phyloP scores from a whole-genome alignment of 371 early-diverging fungal species.

The Nematocida homosporus region DNA sequence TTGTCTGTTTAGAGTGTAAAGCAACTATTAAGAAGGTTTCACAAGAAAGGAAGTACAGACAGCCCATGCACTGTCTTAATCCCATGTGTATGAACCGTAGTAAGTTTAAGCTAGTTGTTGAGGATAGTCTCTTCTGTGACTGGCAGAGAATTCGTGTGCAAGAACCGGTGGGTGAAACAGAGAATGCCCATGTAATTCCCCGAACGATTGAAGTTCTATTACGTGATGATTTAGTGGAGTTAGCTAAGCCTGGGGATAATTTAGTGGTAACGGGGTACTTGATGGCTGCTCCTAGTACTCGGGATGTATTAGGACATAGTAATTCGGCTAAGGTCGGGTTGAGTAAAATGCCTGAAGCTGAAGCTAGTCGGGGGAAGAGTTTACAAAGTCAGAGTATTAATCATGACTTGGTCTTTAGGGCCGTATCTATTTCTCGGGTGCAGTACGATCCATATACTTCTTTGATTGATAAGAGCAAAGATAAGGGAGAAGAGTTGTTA shows the following conservation, averaged over 20 bases:
- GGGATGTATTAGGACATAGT: slow-evolving; percentile 70
- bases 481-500: background rate
- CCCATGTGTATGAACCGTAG: slow-evolving; percentile 78
- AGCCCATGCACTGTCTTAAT: slow-evolving; percentile 86
- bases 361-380: slow-evolving; percentile 38
- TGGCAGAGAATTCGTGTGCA: slow-evolving; percentile 96
- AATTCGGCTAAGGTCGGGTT: slow-evolving; percentile 45
- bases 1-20: slow-evolving; percentile 82
- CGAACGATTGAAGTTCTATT: slow-evolving; percentile 90
- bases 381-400: slow-evolving; percentile 26
- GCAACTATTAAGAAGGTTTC: slow-evolving; percentile 76
- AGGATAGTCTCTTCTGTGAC: slow-evolving; percentile 82
- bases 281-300: slow-evolving; percentile 85
- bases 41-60: slow-evolving; percentile 92
- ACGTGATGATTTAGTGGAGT: slow-evolving; percentile 85
- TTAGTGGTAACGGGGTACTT: slow-evolving; percentile 83
- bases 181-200: slow-evolving; percentile 82
- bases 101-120: slow-evolving; percentile 76
- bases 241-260: slow-evolving; percentile 91
- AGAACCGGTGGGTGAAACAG: slow-evolving; percentile 75
- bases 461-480: slow-evolving; percentile 29
- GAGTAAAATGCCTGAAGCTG: slow-evolving; percentile 48
- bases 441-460: slow-evolving; percentile 37
- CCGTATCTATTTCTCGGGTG: slow-evolving; percentile 25
- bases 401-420: slow-evolving; percentile 49